A percentile compares a stretch with the other conserved stretches of the same genome.
These are phyloP conservation scores for Combretum micranthum DNA, from an alignment of 345 rosid species.

Conservation along the genomic window DNA sequence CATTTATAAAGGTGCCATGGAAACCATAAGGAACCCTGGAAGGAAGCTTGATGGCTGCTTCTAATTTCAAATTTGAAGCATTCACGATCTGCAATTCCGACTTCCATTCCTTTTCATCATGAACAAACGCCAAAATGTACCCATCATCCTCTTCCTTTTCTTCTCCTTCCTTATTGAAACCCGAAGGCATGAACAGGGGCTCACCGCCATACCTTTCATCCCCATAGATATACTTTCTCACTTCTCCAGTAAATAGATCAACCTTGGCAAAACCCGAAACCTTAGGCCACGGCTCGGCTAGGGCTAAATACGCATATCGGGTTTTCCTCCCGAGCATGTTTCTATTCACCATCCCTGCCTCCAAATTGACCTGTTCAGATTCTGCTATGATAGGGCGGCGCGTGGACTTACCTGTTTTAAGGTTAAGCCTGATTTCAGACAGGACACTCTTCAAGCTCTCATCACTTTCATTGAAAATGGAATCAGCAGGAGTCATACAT, in stretches of 20 bases:
- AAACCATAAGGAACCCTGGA: conserved; percentile 95
- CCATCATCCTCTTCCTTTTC: conserved; percentile 99
- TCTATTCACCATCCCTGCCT: conserved; percentile 96
- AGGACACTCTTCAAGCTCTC: conserved; percentile 69
- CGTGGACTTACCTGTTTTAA: conserved; percentile 71
- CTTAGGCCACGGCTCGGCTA: conserved; percentile 97
- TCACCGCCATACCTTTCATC: conserved; percentile 77
- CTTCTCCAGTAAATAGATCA: conserved; percentile 66
- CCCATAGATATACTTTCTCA: conserved; percentile 55
- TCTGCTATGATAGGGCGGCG: conserved; percentile 54
- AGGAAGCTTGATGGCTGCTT: conserved; percentile 71
- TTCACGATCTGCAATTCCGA: conserved; percentile 84
- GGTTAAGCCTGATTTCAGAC: conserved; percentile 77
- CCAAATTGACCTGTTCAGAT: conserved; percentile 64
- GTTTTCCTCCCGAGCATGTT: conserved; percentile 69
- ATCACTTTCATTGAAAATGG: conserved; percentile 87
- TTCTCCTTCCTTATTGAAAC: conserved; percentile 19
- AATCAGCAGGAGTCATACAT: conserved; percentile 98
- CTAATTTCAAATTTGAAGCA: conserved; percentile 50
- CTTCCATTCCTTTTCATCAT: conserved; percentile 67
- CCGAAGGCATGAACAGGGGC: conserved; percentile 64
- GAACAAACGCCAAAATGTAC: conserved; percentile 66
- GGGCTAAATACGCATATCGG: conserved; percentile 68
- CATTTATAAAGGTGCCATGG: conserved; percentile 81
- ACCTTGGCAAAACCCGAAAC: conserved; percentile 90